Percentiles rank a stretch among this genome's conserved stretches.
Conservation (phyloP, 495 filamentous ascomycete species). For the Neurospora discreta region DNA sequence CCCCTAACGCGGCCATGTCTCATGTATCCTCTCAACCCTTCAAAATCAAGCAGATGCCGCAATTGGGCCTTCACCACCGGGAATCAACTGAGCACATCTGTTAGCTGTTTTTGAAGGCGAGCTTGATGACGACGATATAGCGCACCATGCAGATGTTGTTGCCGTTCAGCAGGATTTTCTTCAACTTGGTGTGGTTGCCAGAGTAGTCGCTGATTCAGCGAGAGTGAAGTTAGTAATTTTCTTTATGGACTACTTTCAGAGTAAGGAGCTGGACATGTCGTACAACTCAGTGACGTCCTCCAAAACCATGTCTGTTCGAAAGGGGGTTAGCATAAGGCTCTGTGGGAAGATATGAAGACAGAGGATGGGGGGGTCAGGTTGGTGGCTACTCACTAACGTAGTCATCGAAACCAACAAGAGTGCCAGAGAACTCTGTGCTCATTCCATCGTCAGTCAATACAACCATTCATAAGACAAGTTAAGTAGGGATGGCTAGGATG, state of each 20-base stretch:
- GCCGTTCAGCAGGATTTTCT: slow-evolving; percentile 92
- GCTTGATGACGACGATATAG: background rate
- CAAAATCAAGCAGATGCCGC: slow-evolving; percentile 5
- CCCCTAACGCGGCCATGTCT: background rate
- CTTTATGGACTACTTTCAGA: background rate
- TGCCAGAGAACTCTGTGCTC: slow-evolving; percentile 77
- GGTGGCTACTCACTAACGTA: slow-evolving; percentile 79
- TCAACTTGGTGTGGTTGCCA: slow-evolving; percentile 72
- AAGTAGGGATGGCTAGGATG: background rate
- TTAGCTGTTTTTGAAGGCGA: background rate
- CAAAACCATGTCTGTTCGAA: slow-evolving; percentile 78
- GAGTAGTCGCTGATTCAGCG: slow-evolving; percentile 61
- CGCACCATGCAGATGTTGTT: slow-evolving; percentile 98
- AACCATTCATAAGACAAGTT: background rate
- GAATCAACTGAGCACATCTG: slow-evolving; percentile 54
- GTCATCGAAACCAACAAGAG: slow-evolving; percentile 90
- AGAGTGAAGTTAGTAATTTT: slow-evolving; percentile 4
- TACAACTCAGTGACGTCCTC: slow-evolving; percentile 98
- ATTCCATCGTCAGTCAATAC: slow-evolving; percentile 5
- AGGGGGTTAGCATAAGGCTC: background rate
- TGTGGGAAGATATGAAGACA: background rate
- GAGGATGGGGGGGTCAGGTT: background rate
- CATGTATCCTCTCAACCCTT: background rate
- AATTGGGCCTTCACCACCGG: slow-evolving; percentile 70
- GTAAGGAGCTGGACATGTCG: slow-evolving; percentile 17